These are phyloP conservation scores for Neonectria coccinea DNA, from an alignment of 2,329 filamentous ascomycete genomes.

Conservation along the genomic window DNA sequence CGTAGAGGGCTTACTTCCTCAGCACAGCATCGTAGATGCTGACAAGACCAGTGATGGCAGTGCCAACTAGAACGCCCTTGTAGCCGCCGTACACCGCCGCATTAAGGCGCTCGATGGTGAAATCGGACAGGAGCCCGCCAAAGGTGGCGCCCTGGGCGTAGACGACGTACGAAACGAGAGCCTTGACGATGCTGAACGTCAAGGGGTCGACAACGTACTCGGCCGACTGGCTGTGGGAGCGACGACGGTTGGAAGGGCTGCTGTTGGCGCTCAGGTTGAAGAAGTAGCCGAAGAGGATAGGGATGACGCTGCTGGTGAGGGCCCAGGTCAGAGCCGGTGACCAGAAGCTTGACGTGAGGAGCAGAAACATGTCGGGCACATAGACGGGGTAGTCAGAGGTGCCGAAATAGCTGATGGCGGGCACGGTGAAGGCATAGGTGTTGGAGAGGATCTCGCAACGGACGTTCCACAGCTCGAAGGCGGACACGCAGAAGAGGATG, in stretches of 20 bases:
- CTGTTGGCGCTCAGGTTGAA: constrained; percentile 81
- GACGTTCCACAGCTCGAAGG: constrained; percentile 78
- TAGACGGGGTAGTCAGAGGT: constrained; percentile 71
- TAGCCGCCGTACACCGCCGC: constrained; percentile 77
- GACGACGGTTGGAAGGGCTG: constrained; percentile 56
- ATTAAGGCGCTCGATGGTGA: constrained; percentile 72
- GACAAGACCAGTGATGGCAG: constrained; percentile 74
- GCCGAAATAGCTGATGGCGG: constrained; percentile 67
- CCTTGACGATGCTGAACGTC: constrained; percentile 91
- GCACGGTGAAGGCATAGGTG: constrained; percentile 78
- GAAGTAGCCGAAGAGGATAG: constrained; percentile 83
- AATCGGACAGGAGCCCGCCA: constrained; percentile 69
- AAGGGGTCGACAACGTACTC: constrained; percentile 83
- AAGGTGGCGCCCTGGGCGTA: constrained; percentile 76
- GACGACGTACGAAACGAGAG: constrained; percentile 82
- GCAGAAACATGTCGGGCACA: constrained; percentile 83
- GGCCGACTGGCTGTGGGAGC: constrained; percentile 51
- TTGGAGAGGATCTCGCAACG: constrained; percentile 77
- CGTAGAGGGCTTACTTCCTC: constrained; percentile 66
- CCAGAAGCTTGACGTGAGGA: constrained; percentile 86
- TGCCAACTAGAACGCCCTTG: constrained; percentile 75
- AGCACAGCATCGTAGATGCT: constrained; percentile 84
- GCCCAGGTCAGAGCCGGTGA: constrained; percentile 82
- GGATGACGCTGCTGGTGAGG: constrained; percentile 76
- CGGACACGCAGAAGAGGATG: constrained; percentile 75